Base-by-base conservation (phyloP, 306 rosid genomes). In the Inga laurina region DNA sequence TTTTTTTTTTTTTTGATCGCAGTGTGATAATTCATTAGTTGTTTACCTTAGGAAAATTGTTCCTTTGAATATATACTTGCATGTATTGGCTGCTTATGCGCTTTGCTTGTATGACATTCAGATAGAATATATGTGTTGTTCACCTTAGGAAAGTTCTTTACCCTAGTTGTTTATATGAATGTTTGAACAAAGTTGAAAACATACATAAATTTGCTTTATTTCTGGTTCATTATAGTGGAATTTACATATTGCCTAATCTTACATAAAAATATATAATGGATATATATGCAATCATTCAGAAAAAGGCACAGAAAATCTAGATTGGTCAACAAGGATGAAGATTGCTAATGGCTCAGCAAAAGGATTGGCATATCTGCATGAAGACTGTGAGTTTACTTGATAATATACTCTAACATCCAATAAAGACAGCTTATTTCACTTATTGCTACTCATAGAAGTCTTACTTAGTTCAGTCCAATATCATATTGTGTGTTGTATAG, bases 351-450 rank as follows among this genome's bases (percentile, higher is more conserved):
- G 88, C 39, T 82, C 88, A 45, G 86, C 81, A 44, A 85, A 82
- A 73, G 85, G 85, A 78, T 85, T 85, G 68, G 85, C 85, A 32
- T 85, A 85, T 74, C 68, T 85, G 15, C 88, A 85, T 19, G 88
- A 82, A 45, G 85, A 82, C 52, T 85, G 88, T 85, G 74, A 82
- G 88, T 52, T 52, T 6, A 19, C 59, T 16, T 16, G n/a, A 52
- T 49, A 14, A 52, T 49, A 14, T 49, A 39, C 43, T 39, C 43
- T 10, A 15, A 49, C 21, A 49, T 15, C 56, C 56, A 49, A 49
- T 49, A 15, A 49, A 49, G 21, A 49, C 2, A 52, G 7, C 8
- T 52, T 19, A 52, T 52, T 18, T 18, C 8, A 52, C 59, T 18
- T 44, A 44, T 59, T 46, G 37, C 46, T 51, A 73, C 24, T 70